These are phyloP conservation scores for Calonectria crousiana DNA, from an alignment of 2,329 filamentous ascomycete genomes.

Conservation along the genomic window DNA sequence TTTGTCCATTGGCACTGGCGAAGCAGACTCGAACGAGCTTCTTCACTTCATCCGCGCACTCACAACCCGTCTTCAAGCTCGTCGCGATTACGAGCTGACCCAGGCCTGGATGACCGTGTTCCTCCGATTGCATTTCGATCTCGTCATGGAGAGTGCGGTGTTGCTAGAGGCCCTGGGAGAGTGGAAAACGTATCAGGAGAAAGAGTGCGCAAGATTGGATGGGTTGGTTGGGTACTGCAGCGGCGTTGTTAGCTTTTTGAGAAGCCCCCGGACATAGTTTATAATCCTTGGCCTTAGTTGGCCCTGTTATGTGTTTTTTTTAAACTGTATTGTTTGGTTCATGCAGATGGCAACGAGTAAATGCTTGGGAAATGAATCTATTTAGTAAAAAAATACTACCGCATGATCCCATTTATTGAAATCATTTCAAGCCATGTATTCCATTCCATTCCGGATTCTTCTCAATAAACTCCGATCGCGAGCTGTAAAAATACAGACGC, in stretches of 20 bases:
- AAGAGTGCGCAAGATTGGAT: conserved; percentile 78
- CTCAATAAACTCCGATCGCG: conserved; percentile 30
- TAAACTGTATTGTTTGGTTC: background rate
- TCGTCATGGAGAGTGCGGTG: conserved; percentile 62
- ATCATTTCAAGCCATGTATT: background rate
- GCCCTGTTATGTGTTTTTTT: background rate
- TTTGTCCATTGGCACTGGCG: conserved; percentile 64
- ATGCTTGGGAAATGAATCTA: conserved; percentile 28
- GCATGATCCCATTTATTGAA: conserved; percentile 29
- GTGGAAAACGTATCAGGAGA: conserved; percentile 81
- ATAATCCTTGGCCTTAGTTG: background rate
- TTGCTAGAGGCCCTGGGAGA: conserved; percentile 71
- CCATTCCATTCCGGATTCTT: conserved; percentile 20
- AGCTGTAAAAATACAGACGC: conserved; percentile 29
- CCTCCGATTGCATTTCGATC: conserved; percentile 78
- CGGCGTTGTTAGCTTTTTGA: conserved; percentile 86
- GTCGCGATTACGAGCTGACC: conserved; percentile 90
- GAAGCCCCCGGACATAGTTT: conserved; percentile 67
- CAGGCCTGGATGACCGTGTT: conserved; percentile 99
- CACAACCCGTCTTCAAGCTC: conserved; percentile 74
- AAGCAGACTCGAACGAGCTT: conserved; percentile 74
- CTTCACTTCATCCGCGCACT: conserved; percentile 85
- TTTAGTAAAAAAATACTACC: conserved; percentile 27
- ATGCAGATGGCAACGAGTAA: background rate
- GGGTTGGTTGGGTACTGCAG: conserved; percentile 87